Conservation (phyloP, 2,329 filamentous ascomycete species). For the Pezicula radicicola region DNA sequence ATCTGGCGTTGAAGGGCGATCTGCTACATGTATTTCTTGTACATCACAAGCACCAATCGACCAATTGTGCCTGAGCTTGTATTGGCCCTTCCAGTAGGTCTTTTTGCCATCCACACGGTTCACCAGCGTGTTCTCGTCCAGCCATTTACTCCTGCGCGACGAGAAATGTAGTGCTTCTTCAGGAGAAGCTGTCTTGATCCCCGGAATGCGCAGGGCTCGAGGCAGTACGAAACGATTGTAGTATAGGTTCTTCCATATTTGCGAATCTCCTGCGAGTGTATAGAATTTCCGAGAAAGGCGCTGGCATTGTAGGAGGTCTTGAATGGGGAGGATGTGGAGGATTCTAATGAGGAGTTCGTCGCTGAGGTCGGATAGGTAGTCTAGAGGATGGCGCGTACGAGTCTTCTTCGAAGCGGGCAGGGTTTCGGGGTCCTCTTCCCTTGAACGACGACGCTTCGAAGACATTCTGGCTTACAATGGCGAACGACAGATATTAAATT, state of each 20-base stretch:
- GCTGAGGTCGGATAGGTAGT: constrained; percentile 71
- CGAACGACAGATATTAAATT: no score
- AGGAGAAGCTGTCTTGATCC: constrained; percentile 44
- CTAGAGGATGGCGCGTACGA: constrained; percentile 30
- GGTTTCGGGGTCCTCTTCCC: not conserved
- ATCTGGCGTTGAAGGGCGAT: constrained; percentile 43
- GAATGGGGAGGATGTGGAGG: constrained; percentile 70
- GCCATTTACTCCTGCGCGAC: constrained; percentile 48
- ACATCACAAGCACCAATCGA: constrained; percentile 76
- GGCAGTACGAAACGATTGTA: constrained; percentile 84
- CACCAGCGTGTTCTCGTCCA: constrained; percentile 33
- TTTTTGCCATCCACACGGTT: constrained; percentile 24
- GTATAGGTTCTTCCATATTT: constrained; percentile 89
- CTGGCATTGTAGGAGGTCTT: constrained; percentile 59
- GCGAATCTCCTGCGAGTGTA: constrained; percentile 72
- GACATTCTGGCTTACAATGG: not conserved
- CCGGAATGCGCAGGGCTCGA: constrained; percentile 72
- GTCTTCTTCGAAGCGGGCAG: constrained; percentile 13
- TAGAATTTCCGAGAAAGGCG: constrained; percentile 74
- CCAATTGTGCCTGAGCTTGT: constrained; percentile 90
- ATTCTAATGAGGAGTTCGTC: constrained; percentile 88
- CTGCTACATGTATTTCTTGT: constrained; percentile 59
- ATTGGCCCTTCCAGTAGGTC: constrained; percentile 84
- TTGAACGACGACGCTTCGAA: constrained; percentile 2
- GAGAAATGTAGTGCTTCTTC: constrained; percentile 24